Evolutionary conservation across 1,284 basidiomycete species (phyloP).

Genomic region (Sutorius eximius): DNA sequence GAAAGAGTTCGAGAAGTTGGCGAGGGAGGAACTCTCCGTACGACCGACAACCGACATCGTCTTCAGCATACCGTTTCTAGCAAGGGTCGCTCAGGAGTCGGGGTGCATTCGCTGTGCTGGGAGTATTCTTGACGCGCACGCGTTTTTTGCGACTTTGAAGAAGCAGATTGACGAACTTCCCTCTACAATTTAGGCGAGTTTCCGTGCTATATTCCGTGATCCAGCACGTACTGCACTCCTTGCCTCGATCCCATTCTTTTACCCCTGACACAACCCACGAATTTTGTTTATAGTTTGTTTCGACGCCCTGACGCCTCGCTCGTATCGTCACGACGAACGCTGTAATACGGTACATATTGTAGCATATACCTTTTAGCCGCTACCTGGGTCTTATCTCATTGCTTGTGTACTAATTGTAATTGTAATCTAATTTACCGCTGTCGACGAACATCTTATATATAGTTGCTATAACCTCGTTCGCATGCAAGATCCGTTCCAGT

Average conservation of each 20-base stretch:
- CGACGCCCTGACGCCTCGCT: neutral
- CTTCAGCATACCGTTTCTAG: constrained; percentile 60
- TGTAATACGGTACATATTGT: neutral
- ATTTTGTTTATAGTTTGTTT: neutral
- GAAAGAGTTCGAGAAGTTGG: constrained; percentile 55
- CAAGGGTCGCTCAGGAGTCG: constrained; percentile 46
- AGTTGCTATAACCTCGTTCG: neutral
- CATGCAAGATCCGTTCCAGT: constrained; percentile 15
- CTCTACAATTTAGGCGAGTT: constrained; percentile 42
- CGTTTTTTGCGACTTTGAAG: constrained; percentile 55
- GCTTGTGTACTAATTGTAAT: neutral
- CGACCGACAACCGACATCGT: constrained; percentile 60
- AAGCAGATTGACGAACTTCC: constrained; percentile 59
- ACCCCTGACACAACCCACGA: neutral
- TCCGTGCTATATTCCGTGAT: neutral
- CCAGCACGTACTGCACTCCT: neutral
- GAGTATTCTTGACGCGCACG: constrained; percentile 60
- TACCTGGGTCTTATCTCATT: neutral
- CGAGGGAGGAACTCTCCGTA: constrained; percentile 53
- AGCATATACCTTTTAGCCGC: constrained; percentile 3
- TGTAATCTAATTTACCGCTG: neutral
- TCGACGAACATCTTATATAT: constrained; percentile 1
- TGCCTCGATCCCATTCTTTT: neutral
- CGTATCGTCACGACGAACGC: neutral
- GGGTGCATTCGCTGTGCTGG: constrained; percentile 61